Conservation (phyloP, 2,329 filamentous ascomycete genomes). For the Hymenoscyphus linearis region DNA sequence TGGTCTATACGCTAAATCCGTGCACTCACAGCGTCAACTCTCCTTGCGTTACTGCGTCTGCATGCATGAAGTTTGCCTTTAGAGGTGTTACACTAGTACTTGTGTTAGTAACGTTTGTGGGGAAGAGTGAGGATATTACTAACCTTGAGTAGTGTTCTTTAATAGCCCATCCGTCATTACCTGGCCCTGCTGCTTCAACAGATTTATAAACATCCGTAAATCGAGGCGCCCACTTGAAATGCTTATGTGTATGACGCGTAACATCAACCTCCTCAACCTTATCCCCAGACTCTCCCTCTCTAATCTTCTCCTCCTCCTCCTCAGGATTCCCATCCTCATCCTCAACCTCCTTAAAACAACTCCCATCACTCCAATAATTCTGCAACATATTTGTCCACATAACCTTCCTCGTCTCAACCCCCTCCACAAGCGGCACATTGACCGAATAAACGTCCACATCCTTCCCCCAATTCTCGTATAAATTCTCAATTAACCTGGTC, state of each 20-base stretch:
- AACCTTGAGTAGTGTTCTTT: constrained; percentile 83
- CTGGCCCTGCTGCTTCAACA: constrained; percentile 71
- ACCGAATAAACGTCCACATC: constrained; percentile 81
- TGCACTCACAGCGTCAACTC: constrained; percentile 80
- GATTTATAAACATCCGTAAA: constrained; percentile 84
- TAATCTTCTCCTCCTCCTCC: constrained; percentile 68
- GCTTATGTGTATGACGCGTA: constrained; percentile 62
- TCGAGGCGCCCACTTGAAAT: constrained; percentile 91
- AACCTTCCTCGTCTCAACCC: constrained; percentile 65
- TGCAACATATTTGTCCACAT: constrained; percentile 84
- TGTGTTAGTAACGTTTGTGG: background rate
- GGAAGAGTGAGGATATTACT: constrained; percentile 23
- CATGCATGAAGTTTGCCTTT: constrained; percentile 88
- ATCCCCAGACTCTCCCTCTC: constrained; percentile 51
- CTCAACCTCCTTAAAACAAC: constrained; percentile 79
- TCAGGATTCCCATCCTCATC: constrained; percentile 57
- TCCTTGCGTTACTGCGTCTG: constrained; percentile 55
- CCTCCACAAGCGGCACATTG: constrained; percentile 81
- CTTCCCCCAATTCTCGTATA: constrained; percentile 69
- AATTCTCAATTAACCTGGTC: constrained; percentile 71
- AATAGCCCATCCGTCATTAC: constrained; percentile 91
- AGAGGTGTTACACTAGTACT: constrained; percentile 72
- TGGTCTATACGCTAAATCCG: constrained; percentile 29
- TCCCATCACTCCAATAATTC: constrained; percentile 81
- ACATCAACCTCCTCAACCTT: constrained; percentile 35